Evolutionary conservation across 805 yeast genomes (phyloP).

Genomic region (Candida rishiriensis): DNA sequence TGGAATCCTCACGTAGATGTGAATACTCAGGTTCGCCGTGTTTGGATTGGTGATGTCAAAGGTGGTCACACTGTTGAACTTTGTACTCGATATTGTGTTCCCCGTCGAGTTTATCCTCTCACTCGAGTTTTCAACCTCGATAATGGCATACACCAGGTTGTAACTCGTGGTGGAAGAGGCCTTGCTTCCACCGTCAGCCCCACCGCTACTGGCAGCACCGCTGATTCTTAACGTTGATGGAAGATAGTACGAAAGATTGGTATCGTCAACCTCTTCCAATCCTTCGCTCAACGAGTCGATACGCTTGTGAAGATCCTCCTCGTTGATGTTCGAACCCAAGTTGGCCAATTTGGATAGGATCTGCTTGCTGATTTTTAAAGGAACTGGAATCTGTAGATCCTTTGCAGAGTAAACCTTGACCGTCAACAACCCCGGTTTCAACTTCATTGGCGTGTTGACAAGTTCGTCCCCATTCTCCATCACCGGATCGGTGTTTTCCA

Average conservation of each 20-base stretch:
- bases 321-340: constrained; percentile 42
- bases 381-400: constrained; percentile 65
- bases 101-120: constrained; percentile 82
- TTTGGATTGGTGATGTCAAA: constrained; percentile 75
- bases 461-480: constrained; percentile 19
- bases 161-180: constrained; percentile 35
- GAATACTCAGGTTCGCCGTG: constrained; percentile 51
- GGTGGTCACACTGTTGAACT: constrained; percentile 84
- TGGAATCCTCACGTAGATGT: constrained; percentile 76
- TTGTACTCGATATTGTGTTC: constrained; percentile 73
- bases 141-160: constrained; percentile 68
- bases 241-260: constrained; percentile 30
- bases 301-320: constrained; percentile 27
- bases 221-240: constrained; percentile 40
- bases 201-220: constrained; percentile 33
- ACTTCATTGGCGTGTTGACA: constrained; percentile 2
- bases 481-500: constrained; percentile 31
- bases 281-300: constrained; percentile 29
- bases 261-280: constrained; percentile 23
- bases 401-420: constrained; percentile 72
- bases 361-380: constrained; percentile 58
- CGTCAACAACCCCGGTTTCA: constrained; percentile 67
- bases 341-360: constrained; percentile 62
- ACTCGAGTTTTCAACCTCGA: constrained; percentile 94
- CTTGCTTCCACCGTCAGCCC: too few species aligned